Evolutionary conservation across 2,329 filamentous ascomycete genomes (phyloP), one percentile per base, ranked within the genome.

Genomic region (Verticillium albo-atrum): DNA sequence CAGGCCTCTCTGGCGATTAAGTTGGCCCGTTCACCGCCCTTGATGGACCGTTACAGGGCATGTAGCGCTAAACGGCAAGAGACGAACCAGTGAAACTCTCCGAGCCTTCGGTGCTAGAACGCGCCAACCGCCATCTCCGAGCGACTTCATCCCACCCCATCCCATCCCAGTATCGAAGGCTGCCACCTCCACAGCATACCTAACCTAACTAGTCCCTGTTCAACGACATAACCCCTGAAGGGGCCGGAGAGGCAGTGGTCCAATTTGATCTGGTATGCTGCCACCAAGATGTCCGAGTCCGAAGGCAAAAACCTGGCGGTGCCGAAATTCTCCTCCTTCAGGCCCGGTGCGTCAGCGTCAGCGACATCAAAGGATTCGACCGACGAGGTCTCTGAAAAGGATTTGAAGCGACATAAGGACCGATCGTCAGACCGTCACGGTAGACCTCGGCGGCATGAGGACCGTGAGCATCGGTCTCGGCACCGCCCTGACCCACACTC

Each of bases 271-370:
- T 50, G 42, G 7, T 23, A 50, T 50, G 42, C 42, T 23, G 42
- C 3, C 10, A 14, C 23, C 17, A 9, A 7, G 6, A 53, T 53
- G 51, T 17, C 51, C 25, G 51, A 30, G 51, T 28, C 51, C 14
- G 51, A 53, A 17, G 27, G 51, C 25, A 53, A 53, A 26, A n/a
- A 26, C 26, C 27, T 53, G 51, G 28, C 51, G 51, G 78, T 89
- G 25, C 90, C 90, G 10, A 91, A 87, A 66, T 93, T 94, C 68
- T 79, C 85, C 23, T 93, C 90, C 63, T 94, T 93, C 77, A 88
- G 83, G 65, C 56, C 83, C 82, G 61, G 82, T 80, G 61, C 58
- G 68, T 14, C 57, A 60, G 17, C 10, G 63, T 30, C 62, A 65
- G 20, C 54, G 50, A 56, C 61, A 30, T 35, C 62, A 14, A 52